A percentile compares a stretch with the other conserved stretches of the same genome.
phyloP scores from a whole-genome alignment of 1,284 basidiomycete species.

The Ustilago esculenta region DNA sequence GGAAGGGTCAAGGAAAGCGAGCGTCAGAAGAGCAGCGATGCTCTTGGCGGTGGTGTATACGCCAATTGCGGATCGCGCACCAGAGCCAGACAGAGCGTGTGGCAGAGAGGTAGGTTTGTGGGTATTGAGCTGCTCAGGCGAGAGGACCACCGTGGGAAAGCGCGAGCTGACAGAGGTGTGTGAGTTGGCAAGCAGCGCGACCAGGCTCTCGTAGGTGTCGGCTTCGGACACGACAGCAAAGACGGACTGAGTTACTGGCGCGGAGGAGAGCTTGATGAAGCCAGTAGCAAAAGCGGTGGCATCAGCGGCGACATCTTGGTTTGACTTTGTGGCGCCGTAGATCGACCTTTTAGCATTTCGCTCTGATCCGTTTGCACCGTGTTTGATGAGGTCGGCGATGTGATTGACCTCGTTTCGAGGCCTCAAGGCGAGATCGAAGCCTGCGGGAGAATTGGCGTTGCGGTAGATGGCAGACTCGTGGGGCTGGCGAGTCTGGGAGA shows the following conservation, averaged over 20 bases:
- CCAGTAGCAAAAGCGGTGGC: slow-evolving; percentile 51
- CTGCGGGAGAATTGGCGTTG: slow-evolving; percentile 63
- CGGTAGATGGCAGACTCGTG: slow-evolving; percentile 62
- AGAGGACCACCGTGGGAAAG: slow-evolving; percentile 41
- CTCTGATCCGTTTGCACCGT: slow-evolving; percentile 38
- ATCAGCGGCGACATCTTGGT: slow-evolving; percentile 41
- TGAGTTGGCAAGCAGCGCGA: slow-evolving; percentile 43
- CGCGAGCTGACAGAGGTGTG: slow-evolving; percentile 36
- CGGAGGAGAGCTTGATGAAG: slow-evolving; percentile 41
- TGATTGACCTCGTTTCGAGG: slow-evolving; percentile 51
- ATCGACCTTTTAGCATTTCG: slow-evolving; percentile 23
- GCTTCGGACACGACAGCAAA: slow-evolving; percentile 41
- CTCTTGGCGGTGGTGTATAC: slow-evolving; percentile 45
- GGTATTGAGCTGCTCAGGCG: slow-evolving; percentile 19
- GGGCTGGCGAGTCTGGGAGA: slow-evolving; percentile 53
- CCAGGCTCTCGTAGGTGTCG: slow-evolving; percentile 38
- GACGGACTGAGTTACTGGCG: slow-evolving; percentile 23
- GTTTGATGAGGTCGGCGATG: slow-evolving; percentile 45
- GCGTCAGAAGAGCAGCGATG: slow-evolving; percentile 24
- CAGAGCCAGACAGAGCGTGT: slow-evolving; percentile 6
- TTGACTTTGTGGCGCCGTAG: slow-evolving; percentile 38
- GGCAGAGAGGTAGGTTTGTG: slow-evolving; percentile 21
- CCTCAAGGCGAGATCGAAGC: slow-evolving; percentile 60
- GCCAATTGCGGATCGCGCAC: slow-evolving; percentile 33
- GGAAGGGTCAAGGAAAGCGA: slow-evolving; percentile 34